Conservation (phyloP, 1,139 yeast genomes). For the Geotrichum reessii region DNA sequence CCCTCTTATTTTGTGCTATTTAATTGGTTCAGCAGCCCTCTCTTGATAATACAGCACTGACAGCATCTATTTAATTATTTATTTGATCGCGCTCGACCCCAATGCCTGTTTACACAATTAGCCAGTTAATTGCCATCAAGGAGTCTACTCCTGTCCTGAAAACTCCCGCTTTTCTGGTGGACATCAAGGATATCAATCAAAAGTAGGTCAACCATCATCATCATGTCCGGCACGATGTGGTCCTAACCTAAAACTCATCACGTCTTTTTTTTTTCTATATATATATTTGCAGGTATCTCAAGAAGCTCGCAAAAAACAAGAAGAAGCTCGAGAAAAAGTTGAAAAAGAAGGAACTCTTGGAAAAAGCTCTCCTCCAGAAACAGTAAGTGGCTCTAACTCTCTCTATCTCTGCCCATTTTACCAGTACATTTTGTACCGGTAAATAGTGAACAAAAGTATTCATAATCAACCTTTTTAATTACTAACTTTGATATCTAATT, state of each 20-base stretch:
- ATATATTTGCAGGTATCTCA: neutral
- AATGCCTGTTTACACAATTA: constrained; percentile 15
- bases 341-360: neutral
- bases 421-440: too few relatives aligned
- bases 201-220: constrained; percentile 3
- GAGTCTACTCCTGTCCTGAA: neutral
- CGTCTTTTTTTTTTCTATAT: too few relatives aligned
- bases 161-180: constrained; percentile 9
- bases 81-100: neutral
- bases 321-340: neutral
- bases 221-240: neutral
- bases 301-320: neutral
- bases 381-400: neutral
- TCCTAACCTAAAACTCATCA: neutral
- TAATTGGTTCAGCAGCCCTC: neutral
- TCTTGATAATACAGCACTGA: neutral
- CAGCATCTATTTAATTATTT: neutral
- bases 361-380: neutral
- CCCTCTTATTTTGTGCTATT: neutral
- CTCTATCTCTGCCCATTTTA: neutral
- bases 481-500: neutral
- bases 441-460: neutral
- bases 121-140: constrained; percentile 6
- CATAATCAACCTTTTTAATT: neutral
- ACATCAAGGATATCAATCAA: constrained; percentile 9